A percentile compares a stretch with the other conserved stretches of the same genome.
Conservation (phyloP, 139 green algal genomes). For the Chlamydomonas incerta region DNA sequence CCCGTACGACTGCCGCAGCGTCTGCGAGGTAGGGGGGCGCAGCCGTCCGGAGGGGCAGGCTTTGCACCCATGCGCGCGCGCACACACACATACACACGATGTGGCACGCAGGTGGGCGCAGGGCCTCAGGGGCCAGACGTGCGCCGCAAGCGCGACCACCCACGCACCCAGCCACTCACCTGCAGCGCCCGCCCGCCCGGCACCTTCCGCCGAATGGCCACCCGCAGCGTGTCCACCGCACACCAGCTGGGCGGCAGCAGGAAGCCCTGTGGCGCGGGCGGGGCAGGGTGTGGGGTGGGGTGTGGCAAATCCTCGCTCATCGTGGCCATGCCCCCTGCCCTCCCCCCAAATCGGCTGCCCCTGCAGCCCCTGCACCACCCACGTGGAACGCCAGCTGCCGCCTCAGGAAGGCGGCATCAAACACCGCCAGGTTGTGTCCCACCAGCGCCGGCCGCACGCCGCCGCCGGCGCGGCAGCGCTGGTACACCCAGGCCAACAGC, state of each 20-base stretch:
- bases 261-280: too few species aligned
- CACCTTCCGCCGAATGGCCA: neutral
- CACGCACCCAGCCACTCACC: neutral
- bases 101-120: too few species aligned
- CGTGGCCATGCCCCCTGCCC: too few species aligned
- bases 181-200: neutral
- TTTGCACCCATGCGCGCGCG: neutral
- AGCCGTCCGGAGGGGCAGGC: too few species aligned
- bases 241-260: slow-evolving; percentile 30
- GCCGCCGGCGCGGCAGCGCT: slow-evolving; percentile 39
- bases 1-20: neutral
- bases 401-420: neutral
- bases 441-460: slow-evolving; percentile 9
- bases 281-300: too few species aligned
- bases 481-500: slow-evolving; percentile 24
- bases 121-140: too few species aligned
- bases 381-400: neutral
- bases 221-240: neutral
- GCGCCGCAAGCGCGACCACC: too few species aligned
- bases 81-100: neutral
- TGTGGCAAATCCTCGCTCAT: too few species aligned
- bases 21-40: too few species aligned
- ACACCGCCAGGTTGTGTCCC: slow-evolving; percentile 11
- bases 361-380: neutral
- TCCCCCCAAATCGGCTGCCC: too few species aligned